Percentiles rank a stretch among this genome's conserved stretches.
phyloP scores from a whole-genome alignment of 1,139 yeast species.

The Nakaseomyces nivariensis region DNA sequence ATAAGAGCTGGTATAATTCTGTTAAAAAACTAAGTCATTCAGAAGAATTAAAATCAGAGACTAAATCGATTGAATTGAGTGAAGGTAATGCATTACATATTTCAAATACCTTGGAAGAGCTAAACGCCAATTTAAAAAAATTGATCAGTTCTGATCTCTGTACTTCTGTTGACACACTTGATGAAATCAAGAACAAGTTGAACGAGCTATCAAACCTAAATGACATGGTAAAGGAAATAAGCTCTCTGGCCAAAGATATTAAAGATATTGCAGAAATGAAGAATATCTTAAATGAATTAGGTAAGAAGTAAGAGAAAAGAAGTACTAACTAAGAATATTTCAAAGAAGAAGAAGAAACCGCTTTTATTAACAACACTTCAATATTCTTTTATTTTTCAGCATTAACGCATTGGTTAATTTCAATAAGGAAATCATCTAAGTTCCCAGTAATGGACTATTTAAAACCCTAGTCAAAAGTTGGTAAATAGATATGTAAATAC shows the following conservation, averaged over 20 bases:
- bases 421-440: too few relatives aligned
- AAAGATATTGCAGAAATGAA: not conserved
- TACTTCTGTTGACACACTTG: not conserved
- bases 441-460: too few relatives aligned
- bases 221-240: not conserved
- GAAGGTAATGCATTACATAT: not conserved
- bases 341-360: too few relatives aligned
- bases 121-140: not conserved
- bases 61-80: not conserved
- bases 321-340: too few relatives aligned
- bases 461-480: too few relatives aligned
- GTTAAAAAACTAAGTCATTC: constrained; percentile 30
- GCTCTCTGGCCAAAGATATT: not conserved
- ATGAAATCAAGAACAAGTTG: not conserved
- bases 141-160: not conserved
- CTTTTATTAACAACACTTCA: too few relatives aligned
- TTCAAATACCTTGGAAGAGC: not conserved
- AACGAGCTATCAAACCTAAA: not conserved
- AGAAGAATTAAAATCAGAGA: not conserved
- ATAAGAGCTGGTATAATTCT: constrained; percentile 40
- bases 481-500: too few relatives aligned
- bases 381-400: too few relatives aligned
- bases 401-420: too few relatives aligned
- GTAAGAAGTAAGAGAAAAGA: not conserved
- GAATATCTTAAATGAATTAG: not conserved